phyloP scores from a whole-genome alignment of 148 eudicot genomes.

The Rhododendron simsii region DNA sequence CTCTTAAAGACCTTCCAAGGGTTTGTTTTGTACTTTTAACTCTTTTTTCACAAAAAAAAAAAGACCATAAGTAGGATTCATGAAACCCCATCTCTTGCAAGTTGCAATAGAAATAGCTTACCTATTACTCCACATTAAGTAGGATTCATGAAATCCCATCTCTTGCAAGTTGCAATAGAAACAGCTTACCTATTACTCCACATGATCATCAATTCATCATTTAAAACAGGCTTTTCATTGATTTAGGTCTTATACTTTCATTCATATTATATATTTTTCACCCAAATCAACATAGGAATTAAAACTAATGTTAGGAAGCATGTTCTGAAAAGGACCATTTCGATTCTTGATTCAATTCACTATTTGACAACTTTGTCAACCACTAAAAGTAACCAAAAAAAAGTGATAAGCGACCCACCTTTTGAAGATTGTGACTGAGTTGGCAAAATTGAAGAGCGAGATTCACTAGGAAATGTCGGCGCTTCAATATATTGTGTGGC shows the following conservation, averaged over 20 bases:
- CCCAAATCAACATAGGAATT: neutral
- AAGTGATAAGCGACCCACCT: neutral
- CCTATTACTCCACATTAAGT: neutral
- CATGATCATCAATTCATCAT: neutral
- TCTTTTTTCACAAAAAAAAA: neutral
- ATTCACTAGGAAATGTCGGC: neutral
- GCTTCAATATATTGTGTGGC: neutral
- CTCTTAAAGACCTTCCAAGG: neutral
- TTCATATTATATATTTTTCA: neutral
- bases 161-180: neutral
- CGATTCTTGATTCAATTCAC: no score
- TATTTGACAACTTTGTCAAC: neutral
- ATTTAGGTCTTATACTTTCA: neutral
- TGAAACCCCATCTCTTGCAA: neutral
- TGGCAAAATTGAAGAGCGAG: neutral
- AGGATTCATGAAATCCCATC: neutral
- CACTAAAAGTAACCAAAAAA: neutral
- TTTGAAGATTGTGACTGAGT: neutral
- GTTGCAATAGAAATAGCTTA: neutral
- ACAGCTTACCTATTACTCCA: neutral
- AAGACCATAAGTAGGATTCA: neutral
- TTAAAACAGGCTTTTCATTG: neutral
- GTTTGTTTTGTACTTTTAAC: neutral
- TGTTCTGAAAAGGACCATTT: neutral
- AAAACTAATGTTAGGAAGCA: neutral